A percentile compares a stretch with the other conserved stretches of the same genome.
Evolutionary conservation across 768 basidiomycete genomes (phyloP).

Genomic region (Leccinellum luteum): DNA sequence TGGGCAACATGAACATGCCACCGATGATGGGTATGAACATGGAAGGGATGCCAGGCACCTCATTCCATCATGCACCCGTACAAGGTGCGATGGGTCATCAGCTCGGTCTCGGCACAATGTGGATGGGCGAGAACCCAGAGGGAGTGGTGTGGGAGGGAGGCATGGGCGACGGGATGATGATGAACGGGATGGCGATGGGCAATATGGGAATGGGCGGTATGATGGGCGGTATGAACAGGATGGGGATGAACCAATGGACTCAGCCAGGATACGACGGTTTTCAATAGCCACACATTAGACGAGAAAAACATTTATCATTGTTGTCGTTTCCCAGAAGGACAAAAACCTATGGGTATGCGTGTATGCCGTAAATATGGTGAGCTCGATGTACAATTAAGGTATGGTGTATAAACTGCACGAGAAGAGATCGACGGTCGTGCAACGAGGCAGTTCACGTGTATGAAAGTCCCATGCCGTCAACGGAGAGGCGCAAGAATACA

Average conservation of each 20-base stretch:
- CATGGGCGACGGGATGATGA: constrained; percentile 44
- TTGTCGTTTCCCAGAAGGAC: constrained; percentile 3
- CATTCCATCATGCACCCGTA: constrained; percentile 20
- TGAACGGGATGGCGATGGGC: constrained; percentile 36
- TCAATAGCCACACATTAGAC: constrained; percentile 18
- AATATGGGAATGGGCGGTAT: constrained; percentile 33
- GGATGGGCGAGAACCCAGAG: constrained; percentile 35
- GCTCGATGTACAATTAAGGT: constrained; percentile 24
- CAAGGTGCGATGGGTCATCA: constrained; percentile 27
- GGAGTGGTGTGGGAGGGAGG: constrained; percentile 38
- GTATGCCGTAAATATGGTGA: constrained; percentile 25
- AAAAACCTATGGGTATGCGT: constrained; percentile 23
- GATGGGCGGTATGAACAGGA: constrained; percentile 35
- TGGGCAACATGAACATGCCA: constrained; percentile 37
- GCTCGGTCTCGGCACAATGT: constrained; percentile 27
- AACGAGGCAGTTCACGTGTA: not conserved
- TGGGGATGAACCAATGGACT: constrained; percentile 41
- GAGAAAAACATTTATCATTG: not conserved
- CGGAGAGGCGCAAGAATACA: constrained; percentile 9
- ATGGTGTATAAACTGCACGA: constrained; percentile 48
- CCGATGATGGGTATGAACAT: constrained; percentile 42
- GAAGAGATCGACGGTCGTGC: constrained; percentile 20
- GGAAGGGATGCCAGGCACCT: constrained; percentile 28
- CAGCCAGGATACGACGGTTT: constrained; percentile 33
- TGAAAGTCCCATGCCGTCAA: constrained; percentile 12